Base-by-base conservation (phyloP, 768 basidiomycete genomes). In the Kwoniella mangroviensis region DNA sequence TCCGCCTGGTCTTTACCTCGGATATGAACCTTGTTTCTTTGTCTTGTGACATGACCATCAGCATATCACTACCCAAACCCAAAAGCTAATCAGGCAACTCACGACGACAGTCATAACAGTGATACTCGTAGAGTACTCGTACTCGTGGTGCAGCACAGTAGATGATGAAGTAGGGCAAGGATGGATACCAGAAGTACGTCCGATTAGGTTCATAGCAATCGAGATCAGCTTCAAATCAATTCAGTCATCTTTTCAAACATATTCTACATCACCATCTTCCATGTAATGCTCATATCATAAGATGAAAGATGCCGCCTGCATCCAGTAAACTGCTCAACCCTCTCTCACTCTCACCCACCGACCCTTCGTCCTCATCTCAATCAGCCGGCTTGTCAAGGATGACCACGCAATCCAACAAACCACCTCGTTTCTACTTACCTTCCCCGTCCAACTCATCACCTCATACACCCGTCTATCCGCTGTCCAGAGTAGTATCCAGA, bases 371-470 rank as follows among this genome's bases (percentile, higher is more conserved):
- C 28, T 34, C 28, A 19, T 57, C 56, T 1, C 56, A 24, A 17
- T 28, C 56, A 6, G 7, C 40, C 19, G 11, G 7, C n/a, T 5
- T n/a, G 15, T 49, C 40, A 41, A 41, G 40, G 58, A 60, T 17
- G 11, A 19, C 34, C 21, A 60, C 56, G 40, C 11, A 51, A 51
- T 51, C 17, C 24, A 5, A 17, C 41, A 51, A 28, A 51, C 52
- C 43, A 21, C 52, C 62, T 19, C 12, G 62, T 6, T 63, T 63
- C 22, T 63, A 63, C 40, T 21, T 63, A 24, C 62, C 62, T n/a
- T 63, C 62, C 21, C 17, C 62, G 4, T 17, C 58, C 19, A 60
- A 43, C 22, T 51, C 62, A 10, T 62, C 60, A 45, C 60, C 60
- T 17, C 41, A 28, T n/a, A 21, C 41, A 22, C 52, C 62, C 10